These are phyloP conservation scores for Funneliformis mosseae DNA, from an alignment of 192 early-diverging fungal species.

Conservation along the genomic window DNA sequence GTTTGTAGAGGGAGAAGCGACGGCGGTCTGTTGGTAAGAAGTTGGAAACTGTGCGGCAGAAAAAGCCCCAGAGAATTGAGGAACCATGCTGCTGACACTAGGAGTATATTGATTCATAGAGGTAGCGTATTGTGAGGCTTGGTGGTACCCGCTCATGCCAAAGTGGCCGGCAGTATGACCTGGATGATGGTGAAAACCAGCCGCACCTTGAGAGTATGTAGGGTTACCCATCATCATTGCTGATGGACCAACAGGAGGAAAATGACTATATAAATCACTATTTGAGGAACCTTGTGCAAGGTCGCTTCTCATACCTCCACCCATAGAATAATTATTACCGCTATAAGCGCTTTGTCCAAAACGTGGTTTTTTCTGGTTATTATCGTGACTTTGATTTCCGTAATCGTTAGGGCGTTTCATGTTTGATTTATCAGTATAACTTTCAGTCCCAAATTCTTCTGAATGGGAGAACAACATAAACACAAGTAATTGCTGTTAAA, in stretches of 20 bases:
- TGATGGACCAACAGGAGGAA: slow-evolving; percentile 38
- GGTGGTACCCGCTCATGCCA: slow-evolving; percentile 40
- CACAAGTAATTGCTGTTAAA: not conserved
- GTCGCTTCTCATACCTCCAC: slow-evolving; percentile 26
- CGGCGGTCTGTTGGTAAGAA: slow-evolving; percentile 41
- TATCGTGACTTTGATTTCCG: slow-evolving; percentile 51
- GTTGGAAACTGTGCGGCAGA: slow-evolving; percentile 25
- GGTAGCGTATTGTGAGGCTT: slow-evolving; percentile 32
- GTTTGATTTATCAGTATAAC: slow-evolving; percentile 12
- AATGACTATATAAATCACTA: slow-evolving; percentile 31
- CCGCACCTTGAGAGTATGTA: slow-evolving; percentile 32
- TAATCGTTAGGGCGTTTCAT: slow-evolving; percentile 69
- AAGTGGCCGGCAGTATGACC: slow-evolving; percentile 28
- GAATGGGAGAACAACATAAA: slow-evolving; percentile 18
- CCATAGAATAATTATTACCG: slow-evolving; percentile 18
- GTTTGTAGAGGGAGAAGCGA: slow-evolving; percentile 36
- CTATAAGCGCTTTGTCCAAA: slow-evolving; percentile 52
- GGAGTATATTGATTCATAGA: slow-evolving; percentile 37
- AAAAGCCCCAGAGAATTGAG: slow-evolving; percentile 33
- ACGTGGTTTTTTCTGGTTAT: slow-evolving; percentile 57
- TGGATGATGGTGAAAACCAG: slow-evolving; percentile 33
- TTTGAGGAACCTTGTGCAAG: slow-evolving; percentile 27
- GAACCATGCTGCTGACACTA: slow-evolving; percentile 33
- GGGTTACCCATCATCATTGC: slow-evolving; percentile 46
- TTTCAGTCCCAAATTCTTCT: slow-evolving; percentile 1